Evolutionary conservation across 495 filamentous ascomycete species (phyloP).

Genomic region (Daldinia decipiens): DNA sequence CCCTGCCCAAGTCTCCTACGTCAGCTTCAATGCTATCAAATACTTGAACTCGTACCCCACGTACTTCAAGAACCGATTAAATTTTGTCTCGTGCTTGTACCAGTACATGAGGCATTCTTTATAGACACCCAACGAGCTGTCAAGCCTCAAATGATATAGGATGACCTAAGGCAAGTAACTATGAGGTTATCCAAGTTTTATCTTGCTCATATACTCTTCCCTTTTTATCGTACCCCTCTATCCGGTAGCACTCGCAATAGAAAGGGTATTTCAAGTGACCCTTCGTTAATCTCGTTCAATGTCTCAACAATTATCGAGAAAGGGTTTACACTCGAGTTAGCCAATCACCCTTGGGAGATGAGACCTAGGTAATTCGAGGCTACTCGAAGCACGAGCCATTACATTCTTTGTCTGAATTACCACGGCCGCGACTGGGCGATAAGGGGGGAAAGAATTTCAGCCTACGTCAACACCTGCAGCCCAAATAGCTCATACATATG

Average conservation of each 20-base stretch:
- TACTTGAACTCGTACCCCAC: constrained; percentile 30
- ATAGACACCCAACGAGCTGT: constrained; percentile 17
- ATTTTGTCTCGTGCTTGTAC: constrained; percentile 23
- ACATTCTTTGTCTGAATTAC: constrained; percentile 37
- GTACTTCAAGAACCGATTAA: constrained; percentile 12
- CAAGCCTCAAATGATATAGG: constrained; percentile 16
- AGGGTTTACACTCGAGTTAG: constrained; percentile 23
- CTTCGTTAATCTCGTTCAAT: constrained; percentile 30
- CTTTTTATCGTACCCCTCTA: neutral
- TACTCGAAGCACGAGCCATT: constrained; percentile 30
- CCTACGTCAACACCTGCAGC: constrained; percentile 46
- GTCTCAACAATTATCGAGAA: constrained; percentile 33
- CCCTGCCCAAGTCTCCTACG: constrained; percentile 33
- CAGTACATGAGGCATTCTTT: constrained; percentile 9
- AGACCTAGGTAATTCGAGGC: constrained; percentile 16
- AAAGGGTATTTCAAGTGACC: constrained; percentile 15
- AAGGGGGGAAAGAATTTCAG: constrained; percentile 29
- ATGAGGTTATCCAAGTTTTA: neutral
- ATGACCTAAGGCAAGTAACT: neutral
- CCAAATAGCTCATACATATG: constrained; percentile 42
- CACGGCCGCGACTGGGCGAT: constrained; percentile 6
- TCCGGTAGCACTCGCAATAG: neutral
- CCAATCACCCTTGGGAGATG: constrained; percentile 26
- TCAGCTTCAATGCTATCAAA: constrained; percentile 32
- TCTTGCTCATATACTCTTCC: constrained; percentile 1